Base-by-base conservation (phyloP, 345 rosid species). In the Euphorbia tirucalli region DNA sequence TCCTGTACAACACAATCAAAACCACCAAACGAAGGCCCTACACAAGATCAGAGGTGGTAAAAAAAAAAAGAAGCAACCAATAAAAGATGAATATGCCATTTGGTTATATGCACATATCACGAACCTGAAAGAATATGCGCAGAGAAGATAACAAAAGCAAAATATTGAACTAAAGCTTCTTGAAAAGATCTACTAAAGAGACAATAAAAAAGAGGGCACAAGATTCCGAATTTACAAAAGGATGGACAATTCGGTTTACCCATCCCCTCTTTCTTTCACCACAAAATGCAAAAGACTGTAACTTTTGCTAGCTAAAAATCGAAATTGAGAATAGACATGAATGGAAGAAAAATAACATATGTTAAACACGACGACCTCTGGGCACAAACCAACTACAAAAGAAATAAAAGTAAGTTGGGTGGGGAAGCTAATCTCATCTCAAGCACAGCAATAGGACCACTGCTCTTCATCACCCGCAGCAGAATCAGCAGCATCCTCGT, bases 391-490 rank as follows among this genome's bases (percentile, higher is more conserved):
- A 44, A 22, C 41, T 6, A 43, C 19, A 9, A 1, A 52, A 4
- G n/a, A 5, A 24, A 32, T n/a, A 62, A 52, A 15, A 35, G 41
- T 18, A 16, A 31, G 37, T 15, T 50, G 61, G 61, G 43, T 11
- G 41, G 58, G 49, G 62, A 65, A 10, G 25, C 19, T 25, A 18
- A n/a, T 41, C 44, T 13, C 19, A 16, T n/a, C 78, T 85, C 86
- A 87, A 72, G 87, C 94, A 82, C 75, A 85, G 85, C 86, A 85
- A 61, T 87, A 87, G 65, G 90, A 80, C 90, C 93, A 90, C 68
- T 87, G 87, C 75, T 91, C 95, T 5, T 89, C 93, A 66, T 86
- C 91, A 1, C 63, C 82, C 1, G 78, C 16, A 37, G 62, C 82
- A 44, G 83, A 68, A 44, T 81, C 88, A 1, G 58, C 80, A 61